A percentile compares a stretch with the other conserved stretches of the same genome.
Conservation (phyloP, 192 early-diverging fungal genomes). For the Coemansia sp. region DNA sequence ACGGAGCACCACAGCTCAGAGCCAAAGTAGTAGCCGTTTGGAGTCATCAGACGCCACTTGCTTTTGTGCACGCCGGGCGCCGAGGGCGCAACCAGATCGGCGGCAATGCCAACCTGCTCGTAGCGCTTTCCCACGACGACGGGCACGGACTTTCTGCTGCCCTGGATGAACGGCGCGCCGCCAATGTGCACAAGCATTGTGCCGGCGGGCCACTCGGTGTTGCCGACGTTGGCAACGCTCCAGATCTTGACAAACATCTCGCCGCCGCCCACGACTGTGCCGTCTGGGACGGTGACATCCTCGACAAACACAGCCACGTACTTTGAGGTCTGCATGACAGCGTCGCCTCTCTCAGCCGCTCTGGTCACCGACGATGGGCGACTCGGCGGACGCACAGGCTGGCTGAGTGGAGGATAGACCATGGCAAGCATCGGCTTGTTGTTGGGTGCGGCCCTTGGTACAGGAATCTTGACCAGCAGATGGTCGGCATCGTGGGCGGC, state of each 20-base stretch:
- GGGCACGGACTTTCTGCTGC: conserved; percentile 37
- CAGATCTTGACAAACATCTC: conserved; percentile 71
- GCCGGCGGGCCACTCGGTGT: conserved; percentile 61
- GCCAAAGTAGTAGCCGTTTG: conserved; percentile 65
- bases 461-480: conserved; percentile 86
- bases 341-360: background rate
- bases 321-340: conserved; percentile 24
- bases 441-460: conserved; percentile 9
- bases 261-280: conserved; percentile 56
- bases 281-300: conserved; percentile 68
- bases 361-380: conserved; percentile 54
- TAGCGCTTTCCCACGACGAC: conserved; percentile 57
- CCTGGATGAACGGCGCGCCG: conserved; percentile 58
- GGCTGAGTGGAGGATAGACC: conserved; percentile 11
- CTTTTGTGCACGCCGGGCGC: conserved; percentile 61
- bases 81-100: conserved; percentile 65
- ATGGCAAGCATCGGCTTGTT: conserved; percentile 23
- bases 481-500: conserved; percentile 72
- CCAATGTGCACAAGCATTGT: conserved; percentile 59
- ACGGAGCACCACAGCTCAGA: conserved; percentile 69
- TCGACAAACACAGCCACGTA: conserved; percentile 60
- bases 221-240: conserved; percentile 66
- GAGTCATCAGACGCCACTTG: conserved; percentile 63
- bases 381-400: conserved; percentile 25
- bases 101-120: conserved; percentile 60